These are phyloP conservation scores for Musa acuminata DNA, from an alignment of 176 grass and related monocot species.

Conservation along the genomic window DNA sequence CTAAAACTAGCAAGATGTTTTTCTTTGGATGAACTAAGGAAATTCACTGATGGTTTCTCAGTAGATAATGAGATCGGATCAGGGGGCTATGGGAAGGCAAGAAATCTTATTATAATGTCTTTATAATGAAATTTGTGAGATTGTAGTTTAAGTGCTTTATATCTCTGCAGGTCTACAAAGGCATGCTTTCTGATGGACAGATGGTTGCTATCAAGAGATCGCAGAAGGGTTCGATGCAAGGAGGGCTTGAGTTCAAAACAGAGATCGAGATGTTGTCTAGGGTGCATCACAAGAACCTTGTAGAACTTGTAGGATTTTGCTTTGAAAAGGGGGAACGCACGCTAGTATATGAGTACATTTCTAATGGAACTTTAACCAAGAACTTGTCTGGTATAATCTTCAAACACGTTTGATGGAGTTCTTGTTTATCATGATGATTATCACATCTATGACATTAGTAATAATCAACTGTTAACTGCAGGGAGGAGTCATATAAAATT, in stretches of 20 bases:
- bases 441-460: too few relatives aligned
- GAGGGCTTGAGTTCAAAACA: slow-evolving; percentile 75
- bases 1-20: slow-evolving; percentile 70
- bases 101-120: slow-evolving; percentile 2
- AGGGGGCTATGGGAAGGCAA: slow-evolving; percentile 82
- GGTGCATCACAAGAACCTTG: slow-evolving; percentile 84
- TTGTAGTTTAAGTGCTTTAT: not conserved
- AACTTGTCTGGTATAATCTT: slow-evolving; percentile 48
- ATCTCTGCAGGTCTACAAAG: slow-evolving; percentile 68
- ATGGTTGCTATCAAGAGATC: slow-evolving; percentile 71
- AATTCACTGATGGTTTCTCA: slow-evolving; percentile 62
- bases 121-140: not conserved
- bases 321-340: slow-evolving; percentile 79
- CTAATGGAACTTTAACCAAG: slow-evolving; percentile 56
- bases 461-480: slow-evolving; percentile 12
- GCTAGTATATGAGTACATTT: slow-evolving; percentile 79
- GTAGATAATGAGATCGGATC: slow-evolving; percentile 59
- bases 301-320: slow-evolving; percentile 72
- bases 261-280: slow-evolving; percentile 87
- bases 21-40: slow-evolving; percentile 65
- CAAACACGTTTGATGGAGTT: not conserved
- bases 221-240: slow-evolving; percentile 72
- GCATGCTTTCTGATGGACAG: slow-evolving; percentile 41
- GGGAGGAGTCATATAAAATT: slow-evolving; percentile 38
- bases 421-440: not conserved